These are phyloP conservation scores for Entomortierella chlamydospora DNA, from an alignment of 192 early-diverging fungal species.

Conservation along the genomic window DNA sequence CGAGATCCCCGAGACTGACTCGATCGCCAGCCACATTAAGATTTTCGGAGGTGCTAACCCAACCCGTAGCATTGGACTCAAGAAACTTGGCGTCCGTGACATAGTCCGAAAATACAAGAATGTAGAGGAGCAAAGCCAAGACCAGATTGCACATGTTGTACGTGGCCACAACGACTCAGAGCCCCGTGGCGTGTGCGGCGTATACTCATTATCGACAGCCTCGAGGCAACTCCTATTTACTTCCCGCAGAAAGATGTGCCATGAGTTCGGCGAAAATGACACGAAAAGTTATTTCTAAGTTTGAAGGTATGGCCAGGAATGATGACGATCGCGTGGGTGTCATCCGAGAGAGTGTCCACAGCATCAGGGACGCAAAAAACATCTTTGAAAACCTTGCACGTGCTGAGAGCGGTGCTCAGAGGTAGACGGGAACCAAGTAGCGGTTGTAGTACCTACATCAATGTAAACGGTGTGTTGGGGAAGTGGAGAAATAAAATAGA, in stretches of 20 bases:
- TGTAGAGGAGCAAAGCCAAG: slow-evolving; percentile 33
- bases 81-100: slow-evolving; percentile 21
- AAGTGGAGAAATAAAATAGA: no score
- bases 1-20: slow-evolving; percentile 37
- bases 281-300: neutral
- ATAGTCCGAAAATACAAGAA: slow-evolving; percentile 38
- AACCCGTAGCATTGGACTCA: neutral
- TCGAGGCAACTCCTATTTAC: slow-evolving; percentile 23
- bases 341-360: slow-evolving; percentile 38
- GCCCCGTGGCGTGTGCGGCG: slow-evolving; percentile 28
- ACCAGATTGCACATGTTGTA: slow-evolving; percentile 38
- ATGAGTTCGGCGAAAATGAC: slow-evolving; percentile 39
- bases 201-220: slow-evolving; percentile 38
- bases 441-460: no score
- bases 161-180: slow-evolving; percentile 27
- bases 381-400: slow-evolving; percentile 43
- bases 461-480: no score
- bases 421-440: slow-evolving; percentile 5
- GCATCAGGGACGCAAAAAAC: slow-evolving; percentile 42
- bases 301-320: slow-evolving; percentile 17
- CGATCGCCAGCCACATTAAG: slow-evolving; percentile 36
- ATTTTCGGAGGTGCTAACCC: slow-evolving; percentile 38
- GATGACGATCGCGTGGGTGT: slow-evolving; percentile 20
- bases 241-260: slow-evolving; percentile 41
- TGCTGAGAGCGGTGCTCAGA: slow-evolving; percentile 18